Evolutionary conservation across 2,329 filamentous ascomycete species (phyloP).

Genomic region (Aureobasidium musti): DNA sequence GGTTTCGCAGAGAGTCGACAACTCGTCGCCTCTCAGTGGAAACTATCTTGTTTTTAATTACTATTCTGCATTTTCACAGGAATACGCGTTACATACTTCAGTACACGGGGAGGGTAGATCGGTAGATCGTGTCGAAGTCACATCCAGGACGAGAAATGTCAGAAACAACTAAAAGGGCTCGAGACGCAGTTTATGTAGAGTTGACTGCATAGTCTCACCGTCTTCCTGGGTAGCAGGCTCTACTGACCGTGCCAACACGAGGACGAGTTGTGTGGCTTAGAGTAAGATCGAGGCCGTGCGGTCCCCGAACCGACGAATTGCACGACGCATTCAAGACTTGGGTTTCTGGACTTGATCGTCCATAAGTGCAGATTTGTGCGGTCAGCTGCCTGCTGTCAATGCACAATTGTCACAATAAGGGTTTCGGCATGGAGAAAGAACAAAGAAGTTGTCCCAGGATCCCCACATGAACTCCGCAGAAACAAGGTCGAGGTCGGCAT

Average conservation of each 20-base stretch:
- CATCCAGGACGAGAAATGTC: not conserved
- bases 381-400: not conserved
- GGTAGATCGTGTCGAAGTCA: not conserved
- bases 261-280: not conserved
- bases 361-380: too few species aligned
- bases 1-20: too few species aligned
- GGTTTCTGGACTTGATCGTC: too few species aligned
- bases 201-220: not conserved
- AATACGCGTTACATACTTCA: too few species aligned
- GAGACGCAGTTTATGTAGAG: not conserved
- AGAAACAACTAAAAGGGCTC: not conserved
- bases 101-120: too few species aligned
- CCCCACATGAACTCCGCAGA: conserved; percentile 17
- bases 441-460: not conserved
- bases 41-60: too few species aligned
- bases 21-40: too few species aligned
- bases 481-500: not conserved
- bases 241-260: not conserved
- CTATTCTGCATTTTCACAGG: too few species aligned
- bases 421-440: not conserved
- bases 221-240: too few species aligned
- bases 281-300: not conserved
- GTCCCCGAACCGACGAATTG: not conserved
- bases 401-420: not conserved
- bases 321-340: not conserved